Percentiles rank a stretch among this genome's conserved stretches.
Conservation (phyloP, 768 basidiomycete species). For the Kwoniella newhampshirensis region DNA sequence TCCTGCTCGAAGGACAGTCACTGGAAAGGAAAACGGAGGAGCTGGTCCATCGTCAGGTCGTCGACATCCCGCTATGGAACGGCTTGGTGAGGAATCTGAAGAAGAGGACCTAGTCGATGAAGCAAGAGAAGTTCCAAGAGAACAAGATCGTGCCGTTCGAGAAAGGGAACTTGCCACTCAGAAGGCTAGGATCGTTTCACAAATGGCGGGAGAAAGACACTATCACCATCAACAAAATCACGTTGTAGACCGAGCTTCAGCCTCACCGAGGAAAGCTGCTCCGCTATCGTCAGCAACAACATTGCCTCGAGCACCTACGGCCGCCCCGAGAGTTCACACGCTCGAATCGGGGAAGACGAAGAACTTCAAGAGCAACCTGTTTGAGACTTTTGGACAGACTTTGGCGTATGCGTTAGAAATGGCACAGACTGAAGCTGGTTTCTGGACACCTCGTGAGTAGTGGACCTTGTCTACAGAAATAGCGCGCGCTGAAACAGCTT, state of each 20-base stretch:
- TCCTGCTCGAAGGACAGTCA: slow-evolving; percentile 37
- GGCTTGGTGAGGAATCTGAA: slow-evolving; percentile 53
- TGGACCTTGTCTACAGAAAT: neutral
- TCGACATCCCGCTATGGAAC: slow-evolving; percentile 20
- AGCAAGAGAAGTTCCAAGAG: slow-evolving; percentile 54
- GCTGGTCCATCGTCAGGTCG: slow-evolving; percentile 23
- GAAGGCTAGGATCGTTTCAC: slow-evolving; percentile 88
- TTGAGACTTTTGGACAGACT: slow-evolving; percentile 32
- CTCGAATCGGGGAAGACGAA: slow-evolving; percentile 5
- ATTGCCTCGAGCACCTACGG: slow-evolving; percentile 13
- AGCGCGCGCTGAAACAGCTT: neutral
- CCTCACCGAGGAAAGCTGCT: slow-evolving; percentile 10
- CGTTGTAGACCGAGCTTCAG: neutral
- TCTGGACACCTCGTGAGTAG: slow-evolving; percentile 32
- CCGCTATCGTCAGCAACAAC: slow-evolving; percentile 13
- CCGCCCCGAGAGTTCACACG: slow-evolving; percentile 4
- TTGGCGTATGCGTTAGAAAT: slow-evolving; percentile 23
- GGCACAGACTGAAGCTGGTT: slow-evolving; percentile 19
- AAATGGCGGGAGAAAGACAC: slow-evolving; percentile 66
- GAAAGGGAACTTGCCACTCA: slow-evolving; percentile 81
- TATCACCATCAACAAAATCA: slow-evolving; percentile 6
- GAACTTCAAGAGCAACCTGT: slow-evolving; percentile 15
- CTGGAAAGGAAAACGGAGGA: slow-evolving; percentile 21
- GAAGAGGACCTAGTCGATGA: slow-evolving; percentile 57
- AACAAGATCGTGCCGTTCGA: slow-evolving; percentile 43